A percentile compares a stretch with the other conserved stretches of the same genome.
These are phyloP conservation scores for Ustilago crameri DNA, from an alignment of 1,284 basidiomycete species.

Conservation along the genomic window DNA sequence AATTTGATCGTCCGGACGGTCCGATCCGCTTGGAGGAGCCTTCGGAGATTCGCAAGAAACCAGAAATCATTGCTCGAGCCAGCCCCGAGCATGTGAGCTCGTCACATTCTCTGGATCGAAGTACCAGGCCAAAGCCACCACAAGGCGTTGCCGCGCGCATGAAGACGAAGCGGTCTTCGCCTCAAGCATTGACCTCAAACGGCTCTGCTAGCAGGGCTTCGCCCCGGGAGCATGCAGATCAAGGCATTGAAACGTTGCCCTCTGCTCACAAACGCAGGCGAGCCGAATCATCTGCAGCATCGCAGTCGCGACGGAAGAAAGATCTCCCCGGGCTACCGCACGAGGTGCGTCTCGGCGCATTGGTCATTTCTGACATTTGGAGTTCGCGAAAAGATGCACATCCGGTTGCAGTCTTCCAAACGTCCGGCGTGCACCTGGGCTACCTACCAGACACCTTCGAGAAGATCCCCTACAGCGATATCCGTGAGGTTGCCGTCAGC, in stretches of 20 bases:
- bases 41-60: neutral
- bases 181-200: neutral
- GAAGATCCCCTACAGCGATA: slow-evolving; percentile 22
- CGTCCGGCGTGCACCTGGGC: slow-evolving; percentile 1
- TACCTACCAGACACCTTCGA: neutral
- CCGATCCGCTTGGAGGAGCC: slow-evolving; percentile 17
- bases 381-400: slow-evolving; percentile 8
- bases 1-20: slow-evolving; percentile 5
- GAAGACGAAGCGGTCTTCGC: slow-evolving; percentile 3
- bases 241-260: neutral
- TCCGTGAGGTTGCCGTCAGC: slow-evolving; percentile 5
- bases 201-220: neutral
- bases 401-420: neutral
- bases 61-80: neutral
- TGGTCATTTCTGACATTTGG: slow-evolving; percentile 36
- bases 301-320: neutral
- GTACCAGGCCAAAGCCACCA: neutral
- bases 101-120: neutral
- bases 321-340: neutral
- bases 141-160: slow-evolving; percentile 15
- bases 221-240: neutral
- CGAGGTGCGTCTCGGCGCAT: slow-evolving; percentile 13
- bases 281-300: slow-evolving; percentile 2
- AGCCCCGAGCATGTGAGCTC: neutral
- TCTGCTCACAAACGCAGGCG: slow-evolving; percentile 10